Percentiles rank a stretch among this genome's conserved stretches.
Evolutionary conservation across 2,329 filamentous ascomycete genomes (phyloP).

Genomic region (Thielaviopsis euricoi): DNA sequence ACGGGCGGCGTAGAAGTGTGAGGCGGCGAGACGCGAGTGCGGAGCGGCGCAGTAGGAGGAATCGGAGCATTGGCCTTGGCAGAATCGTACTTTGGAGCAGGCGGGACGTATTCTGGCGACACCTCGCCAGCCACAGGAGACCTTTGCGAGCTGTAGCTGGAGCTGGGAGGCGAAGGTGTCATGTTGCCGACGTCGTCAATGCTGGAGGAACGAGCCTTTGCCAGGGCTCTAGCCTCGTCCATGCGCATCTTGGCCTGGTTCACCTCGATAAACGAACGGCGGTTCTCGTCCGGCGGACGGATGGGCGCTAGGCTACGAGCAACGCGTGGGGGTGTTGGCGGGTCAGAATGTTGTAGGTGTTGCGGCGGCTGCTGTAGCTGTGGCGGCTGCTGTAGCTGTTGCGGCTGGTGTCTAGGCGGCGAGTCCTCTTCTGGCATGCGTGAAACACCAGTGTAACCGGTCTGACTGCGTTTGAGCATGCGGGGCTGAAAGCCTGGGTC

Average conservation of each 20-base stretch:
- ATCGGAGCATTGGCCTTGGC: too few relatives aligned
- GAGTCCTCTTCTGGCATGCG: too few relatives aligned
- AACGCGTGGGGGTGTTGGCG: constrained; percentile 12
- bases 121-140: constrained; percentile 8
- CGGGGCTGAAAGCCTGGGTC: constrained; percentile 31
- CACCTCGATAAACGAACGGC: constrained; percentile 40
- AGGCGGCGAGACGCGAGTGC: not conserved
- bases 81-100: not conserved
- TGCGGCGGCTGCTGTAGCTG: constrained; percentile 12
- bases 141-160: constrained; percentile 5
- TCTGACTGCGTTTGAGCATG: constrained; percentile 40
- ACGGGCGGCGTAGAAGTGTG: not conserved
- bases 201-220: constrained; percentile 24
- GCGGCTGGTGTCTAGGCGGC: too few relatives aligned
- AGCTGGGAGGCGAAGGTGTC: constrained; percentile 9
- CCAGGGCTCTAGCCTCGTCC: constrained; percentile 42
- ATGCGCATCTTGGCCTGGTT: constrained; percentile 44
- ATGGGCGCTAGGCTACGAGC: constrained; percentile 22
- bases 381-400: not conserved
- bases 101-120: constrained; percentile 4
- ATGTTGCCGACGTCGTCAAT: not conserved
- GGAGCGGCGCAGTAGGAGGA: too few relatives aligned
- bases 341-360: constrained; percentile 16
- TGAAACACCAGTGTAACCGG: constrained; percentile 26
- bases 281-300: constrained; percentile 31